Base-by-base conservation (phyloP, 2,329 filamentous ascomycete species). In the Xylariomycetidae sp. region DNA sequence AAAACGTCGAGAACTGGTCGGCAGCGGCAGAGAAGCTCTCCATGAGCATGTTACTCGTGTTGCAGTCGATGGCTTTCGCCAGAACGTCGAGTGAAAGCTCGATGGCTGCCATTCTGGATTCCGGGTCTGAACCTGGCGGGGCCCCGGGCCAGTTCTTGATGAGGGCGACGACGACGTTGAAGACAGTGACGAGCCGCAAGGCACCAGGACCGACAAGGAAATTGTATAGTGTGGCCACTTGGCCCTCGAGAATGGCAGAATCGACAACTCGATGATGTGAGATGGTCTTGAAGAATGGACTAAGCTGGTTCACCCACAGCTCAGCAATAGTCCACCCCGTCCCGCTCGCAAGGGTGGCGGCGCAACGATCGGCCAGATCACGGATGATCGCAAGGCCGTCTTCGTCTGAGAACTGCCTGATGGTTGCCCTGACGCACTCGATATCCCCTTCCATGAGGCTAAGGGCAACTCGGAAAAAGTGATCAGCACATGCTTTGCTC, bases 181-280 rank as follows among this genome's bases (percentile, higher is more conserved):
- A 64, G 4, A 66, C 39, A 0, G 18, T 37, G 2, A 32, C 43
- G 43, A 64, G 54, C 10, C 56, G 47, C 10, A 31, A 26, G 4
- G 55, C 58, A 2, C 57, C 54, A 19, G 59, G 37, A 6, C 63
- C 63, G 6, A 52, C 36, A 0, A 65, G 31, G 28, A 54, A 60
- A 23, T 55, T 60, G 39, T 53, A 59, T 12, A 65, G 49, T 0
- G 30, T 34, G 3, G 56, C 51, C 1, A 63, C 56, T 20, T 64
- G 45, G 22, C 58, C 51, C 32, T 67, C 63, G 10, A 67, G 44
- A 0, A 64, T 47, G 9, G 57, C 53, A 6, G 60, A 66, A 28
- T 59, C 53, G 2, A 55, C 37, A 6, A 63, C 52, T 4, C 48
- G 44, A 4, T 46, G 34, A 17, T 66, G 59, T 1, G 56, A 59